Evolutionary conservation across 345 rosid genomes (phyloP).

Genomic region (Gossypium ekmanianum): DNA sequence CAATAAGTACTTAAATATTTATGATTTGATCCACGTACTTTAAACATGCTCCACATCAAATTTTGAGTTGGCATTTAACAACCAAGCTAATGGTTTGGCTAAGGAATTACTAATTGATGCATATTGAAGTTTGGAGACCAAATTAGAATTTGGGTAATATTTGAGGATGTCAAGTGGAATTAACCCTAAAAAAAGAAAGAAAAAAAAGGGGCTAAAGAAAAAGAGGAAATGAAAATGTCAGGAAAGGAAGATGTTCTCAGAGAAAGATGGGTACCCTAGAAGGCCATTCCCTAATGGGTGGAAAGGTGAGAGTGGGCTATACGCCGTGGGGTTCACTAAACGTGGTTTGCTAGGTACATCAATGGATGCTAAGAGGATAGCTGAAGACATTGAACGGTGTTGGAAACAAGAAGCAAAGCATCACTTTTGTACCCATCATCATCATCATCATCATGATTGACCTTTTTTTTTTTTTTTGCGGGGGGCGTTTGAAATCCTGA

Average conservation of each 20-base stretch:
- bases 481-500: background rate
- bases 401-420: constrained; percentile 35
- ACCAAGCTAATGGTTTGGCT: too few species aligned
- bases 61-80: too few species aligned
- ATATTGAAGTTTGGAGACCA: too few species aligned
- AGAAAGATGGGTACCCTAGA: constrained; percentile 70
- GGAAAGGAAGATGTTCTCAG: constrained; percentile 73
- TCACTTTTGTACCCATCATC: constrained; percentile 14
- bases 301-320: constrained; percentile 90
- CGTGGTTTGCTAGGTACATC: constrained; percentile 84
- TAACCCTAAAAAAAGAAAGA: background rate
- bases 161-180: too few species aligned
- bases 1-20: too few species aligned
- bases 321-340: constrained; percentile 92
- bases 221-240: constrained; percentile 23
- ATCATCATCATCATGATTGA: background rate
- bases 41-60: too few species aligned
- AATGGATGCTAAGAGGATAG: constrained; percentile 71
- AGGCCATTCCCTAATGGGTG: constrained; percentile 81
- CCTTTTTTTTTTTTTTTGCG: background rate
- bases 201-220: background rate
- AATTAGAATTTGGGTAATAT: too few species aligned
- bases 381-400: constrained; percentile 56
- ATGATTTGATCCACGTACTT: too few species aligned
- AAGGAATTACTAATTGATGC: too few species aligned